Base-by-base conservation (phyloP, 768 basidiomycete species). In the Mycena maculata region DNA sequence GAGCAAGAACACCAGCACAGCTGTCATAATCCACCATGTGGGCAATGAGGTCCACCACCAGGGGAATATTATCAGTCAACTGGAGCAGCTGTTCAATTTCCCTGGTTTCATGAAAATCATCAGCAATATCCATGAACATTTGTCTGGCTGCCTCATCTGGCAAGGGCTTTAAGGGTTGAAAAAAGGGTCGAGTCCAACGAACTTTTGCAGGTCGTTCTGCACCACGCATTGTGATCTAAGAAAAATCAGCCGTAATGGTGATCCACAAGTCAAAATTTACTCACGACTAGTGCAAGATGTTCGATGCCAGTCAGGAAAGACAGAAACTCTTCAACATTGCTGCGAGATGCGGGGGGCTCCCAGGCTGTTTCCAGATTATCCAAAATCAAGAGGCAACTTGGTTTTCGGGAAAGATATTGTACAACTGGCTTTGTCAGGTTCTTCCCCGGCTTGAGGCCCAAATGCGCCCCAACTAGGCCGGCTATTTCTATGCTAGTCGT, bases 361-460 rank as follows among this genome's bases (percentile, higher is more conserved):
- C 42, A 58, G 4, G 12, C 1, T 13, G 56, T 58, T 23, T 58
- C 56, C 56, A 58, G 12, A 31, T 47, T 58, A 18, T 58, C 56
- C n/a, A 47, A 12, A 20, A 58, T 23, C 44, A 58, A 12, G 4
- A 58, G 56, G 10, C 44, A 47, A 3, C 30, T 10, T 33, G 3
- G 27, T n/a, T 25, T 1, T 11, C 22, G 18, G 1, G 39, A 25
- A 36, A 45, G 25, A 31, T 33, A 45, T 4, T 47, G 13, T 3
- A 55, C 16, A 0, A 55, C 33, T 1, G 39, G 10, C 9, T 41
- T 55, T 20, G 15, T 42, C 8, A 27, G 38, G 39, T 55, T 16
- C 28, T 39, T 41, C 6, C 7, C 18, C 1, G 54, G 54, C 16
- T 55, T 42, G 18, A 55, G 25, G 3, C 54, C 54, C 2, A 55